Evolutionary conservation across 176 grass and related monocot genomes (phyloP), one percentile per base, ranked within the genome.

Genomic region (Aegilops bicornis): DNA sequence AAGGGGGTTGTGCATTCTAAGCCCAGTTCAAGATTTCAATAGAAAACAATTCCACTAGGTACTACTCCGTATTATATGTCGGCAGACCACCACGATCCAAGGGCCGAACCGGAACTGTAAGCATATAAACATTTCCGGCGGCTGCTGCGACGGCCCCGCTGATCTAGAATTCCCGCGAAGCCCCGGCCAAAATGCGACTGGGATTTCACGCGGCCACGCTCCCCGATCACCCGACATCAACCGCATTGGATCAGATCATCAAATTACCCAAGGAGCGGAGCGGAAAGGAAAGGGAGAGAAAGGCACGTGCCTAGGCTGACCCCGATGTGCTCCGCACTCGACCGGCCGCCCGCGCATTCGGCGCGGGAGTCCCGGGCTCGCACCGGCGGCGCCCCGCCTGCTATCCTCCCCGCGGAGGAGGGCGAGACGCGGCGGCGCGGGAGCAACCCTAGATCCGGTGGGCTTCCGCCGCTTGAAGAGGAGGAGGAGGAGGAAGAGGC

Each of bases 391-490:
- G 75, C 58, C 22, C 27, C 10, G 31, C 15, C 72, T 10, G 54
- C 20, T 64, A 59, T 24, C 75, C 75, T 60, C 80, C 43, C 8
- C 43, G 84, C 25, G 19, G 72, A 64, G 52, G 30, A 47, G 7
- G 8, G 66, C 71, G n/a, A n/a, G 70, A 33, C 20, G 71, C 30
- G 76, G 58, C 22, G 72, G 59, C 24, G 70, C 15, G 29, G 42
- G 36, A 22, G 76, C 76, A 87, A 69, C 67, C 89, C 89, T 87
- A 87, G 76, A 91, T 87, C 80, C 5, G 80, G 45, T 0, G 85
- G 58, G 42, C 16, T 83, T 54, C 56, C 65, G 42, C 48, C 48
- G 48, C 48, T 52, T 17, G 48, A 52, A 5, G 81, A 79, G 37
- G 31, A 75, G 14, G 72, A 10, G 25, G 81, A 79, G 27, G 39